Evolutionary conservation across 306 rosid species (phyloP).

Genomic region (Glycyrrhiza uralensis): DNA sequence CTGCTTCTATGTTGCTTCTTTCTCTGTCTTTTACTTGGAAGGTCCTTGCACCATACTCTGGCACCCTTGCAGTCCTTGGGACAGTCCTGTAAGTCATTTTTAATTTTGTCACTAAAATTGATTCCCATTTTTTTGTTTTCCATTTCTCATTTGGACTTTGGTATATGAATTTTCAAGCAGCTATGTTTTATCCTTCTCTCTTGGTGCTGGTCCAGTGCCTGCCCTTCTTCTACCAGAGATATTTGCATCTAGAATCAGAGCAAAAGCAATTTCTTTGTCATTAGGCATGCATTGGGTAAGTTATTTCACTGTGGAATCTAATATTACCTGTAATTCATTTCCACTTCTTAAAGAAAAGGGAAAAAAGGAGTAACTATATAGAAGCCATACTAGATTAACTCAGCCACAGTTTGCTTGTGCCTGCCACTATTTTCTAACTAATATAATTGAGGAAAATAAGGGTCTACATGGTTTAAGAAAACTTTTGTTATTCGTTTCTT

Average conservation of each 20-base stretch:
- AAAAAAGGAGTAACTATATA: no score
- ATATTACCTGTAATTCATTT: background rate
- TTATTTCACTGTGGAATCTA: background rate
- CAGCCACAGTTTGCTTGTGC: no score
- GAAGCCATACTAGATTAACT: no score
- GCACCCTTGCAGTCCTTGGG: slow-evolving; percentile 71
- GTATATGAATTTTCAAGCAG: slow-evolving; percentile 42
- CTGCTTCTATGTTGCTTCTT: slow-evolving; percentile 89
- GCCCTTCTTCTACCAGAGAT: slow-evolving; percentile 94
- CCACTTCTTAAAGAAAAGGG: no score
- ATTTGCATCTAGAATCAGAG: slow-evolving; percentile 90
- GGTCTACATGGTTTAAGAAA: no score
- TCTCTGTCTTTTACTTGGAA: slow-evolving; percentile 74
- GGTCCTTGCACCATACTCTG: slow-evolving; percentile 70
- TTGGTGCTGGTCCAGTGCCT: slow-evolving; percentile 97
- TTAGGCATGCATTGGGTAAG: slow-evolving; percentile 93
- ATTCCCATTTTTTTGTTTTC: background rate
- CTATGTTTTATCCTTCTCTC: slow-evolving; percentile 80
- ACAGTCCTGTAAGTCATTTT: slow-evolving; percentile 74
- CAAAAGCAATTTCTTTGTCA: slow-evolving; percentile 82
- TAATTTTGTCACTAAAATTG: background rate
- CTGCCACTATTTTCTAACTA: no score
- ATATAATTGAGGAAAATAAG: no score
- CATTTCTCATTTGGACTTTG: slow-evolving; percentile 1
- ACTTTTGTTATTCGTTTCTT: no score